Conservation (phyloP, 495 filamentous ascomycete species). For the Penicillium paxilli region DNA sequence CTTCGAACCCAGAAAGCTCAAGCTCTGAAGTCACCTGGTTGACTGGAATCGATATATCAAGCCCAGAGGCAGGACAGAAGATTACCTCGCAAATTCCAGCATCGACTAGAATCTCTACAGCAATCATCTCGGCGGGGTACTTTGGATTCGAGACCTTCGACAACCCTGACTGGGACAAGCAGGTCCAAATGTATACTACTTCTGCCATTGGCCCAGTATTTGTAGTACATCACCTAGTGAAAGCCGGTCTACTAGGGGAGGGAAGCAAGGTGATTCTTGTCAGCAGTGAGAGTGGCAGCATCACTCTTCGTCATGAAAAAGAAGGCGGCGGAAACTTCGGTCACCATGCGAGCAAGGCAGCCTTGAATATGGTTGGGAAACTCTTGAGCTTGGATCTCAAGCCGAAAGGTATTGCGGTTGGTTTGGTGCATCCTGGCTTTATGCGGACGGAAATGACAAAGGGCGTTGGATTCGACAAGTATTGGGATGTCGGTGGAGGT, state of each 20-base stretch:
- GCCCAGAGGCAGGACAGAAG: slow-evolving; percentile 55
- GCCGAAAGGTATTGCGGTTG: slow-evolving; percentile 61
- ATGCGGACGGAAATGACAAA: slow-evolving; percentile 76
- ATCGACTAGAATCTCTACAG: slow-evolving; percentile 49
- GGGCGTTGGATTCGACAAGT: slow-evolving; percentile 69
- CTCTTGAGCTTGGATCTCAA: slow-evolving; percentile 68
- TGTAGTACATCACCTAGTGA: slow-evolving; percentile 60
- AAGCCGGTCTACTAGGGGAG: slow-evolving; percentile 47
- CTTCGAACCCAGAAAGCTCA: too few relatives aligned
- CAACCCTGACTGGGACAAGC: slow-evolving; percentile 62
- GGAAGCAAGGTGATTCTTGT: slow-evolving; percentile 65
- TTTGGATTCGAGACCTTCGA: slow-evolving; percentile 65
- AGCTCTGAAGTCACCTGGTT: slow-evolving; percentile 45
- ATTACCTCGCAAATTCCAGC: slow-evolving; percentile 45
- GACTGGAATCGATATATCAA: slow-evolving; percentile 54
- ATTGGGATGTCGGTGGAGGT: slow-evolving; percentile 67
- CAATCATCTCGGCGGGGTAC: slow-evolving; percentile 68
- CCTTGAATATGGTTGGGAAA: slow-evolving; percentile 74
- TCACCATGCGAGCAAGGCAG: slow-evolving; percentile 72
- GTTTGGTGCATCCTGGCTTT: slow-evolving; percentile 70
- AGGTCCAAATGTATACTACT: slow-evolving; percentile 71
- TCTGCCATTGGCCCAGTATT: slow-evolving; percentile 67
- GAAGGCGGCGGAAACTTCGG: slow-evolving; percentile 73
- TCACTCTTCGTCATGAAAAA: slow-evolving; percentile 63
- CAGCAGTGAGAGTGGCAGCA: slow-evolving; percentile 67